Evolutionary conservation across 2,329 filamentous ascomycete genomes (phyloP).

Genomic region (Aspergillus sp.): DNA sequence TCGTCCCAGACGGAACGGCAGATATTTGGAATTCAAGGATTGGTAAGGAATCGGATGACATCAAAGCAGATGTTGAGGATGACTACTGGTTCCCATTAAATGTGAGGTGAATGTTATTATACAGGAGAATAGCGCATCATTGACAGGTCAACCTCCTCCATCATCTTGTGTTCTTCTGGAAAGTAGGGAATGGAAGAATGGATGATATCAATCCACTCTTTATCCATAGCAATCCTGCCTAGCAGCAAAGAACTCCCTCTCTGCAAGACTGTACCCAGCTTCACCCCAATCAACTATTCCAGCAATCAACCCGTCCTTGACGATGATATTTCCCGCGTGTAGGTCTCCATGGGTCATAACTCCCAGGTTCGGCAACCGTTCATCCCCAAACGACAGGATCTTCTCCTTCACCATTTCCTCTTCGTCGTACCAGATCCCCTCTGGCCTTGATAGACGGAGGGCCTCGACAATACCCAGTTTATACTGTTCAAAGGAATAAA

Average conservation of each 20-base stretch:
- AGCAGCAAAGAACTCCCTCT: constrained; percentile 8
- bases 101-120: too few relatives aligned
- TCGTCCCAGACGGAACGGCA: too few relatives aligned
- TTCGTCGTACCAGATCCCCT: constrained; percentile 4
- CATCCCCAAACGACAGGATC: constrained; percentile 6
- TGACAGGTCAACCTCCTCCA: too few relatives aligned
- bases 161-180: too few relatives aligned
- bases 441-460: constrained; percentile 12
- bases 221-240: too few relatives aligned
- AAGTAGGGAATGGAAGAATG: too few relatives aligned
- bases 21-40: too few relatives aligned
- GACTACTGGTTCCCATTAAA: too few relatives aligned
- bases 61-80: too few relatives aligned
- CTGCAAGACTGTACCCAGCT: constrained; percentile 9
- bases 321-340: constrained; percentile 10
- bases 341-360: constrained; percentile 10
- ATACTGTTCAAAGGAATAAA: constrained; percentile 9
- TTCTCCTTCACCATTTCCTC: constrained; percentile 7
- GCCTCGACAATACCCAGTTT: constrained; percentile 15
- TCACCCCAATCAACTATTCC: constrained; percentile 10
- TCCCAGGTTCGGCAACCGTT: neutral
- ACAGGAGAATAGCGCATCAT: too few relatives aligned
- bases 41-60: too few relatives aligned
- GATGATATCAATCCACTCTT: too few relatives aligned
- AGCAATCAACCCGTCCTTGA: constrained; percentile 3